Conservation (phyloP, 1,284 basidiomycete species). For the Ustilago trichophora region DNA sequence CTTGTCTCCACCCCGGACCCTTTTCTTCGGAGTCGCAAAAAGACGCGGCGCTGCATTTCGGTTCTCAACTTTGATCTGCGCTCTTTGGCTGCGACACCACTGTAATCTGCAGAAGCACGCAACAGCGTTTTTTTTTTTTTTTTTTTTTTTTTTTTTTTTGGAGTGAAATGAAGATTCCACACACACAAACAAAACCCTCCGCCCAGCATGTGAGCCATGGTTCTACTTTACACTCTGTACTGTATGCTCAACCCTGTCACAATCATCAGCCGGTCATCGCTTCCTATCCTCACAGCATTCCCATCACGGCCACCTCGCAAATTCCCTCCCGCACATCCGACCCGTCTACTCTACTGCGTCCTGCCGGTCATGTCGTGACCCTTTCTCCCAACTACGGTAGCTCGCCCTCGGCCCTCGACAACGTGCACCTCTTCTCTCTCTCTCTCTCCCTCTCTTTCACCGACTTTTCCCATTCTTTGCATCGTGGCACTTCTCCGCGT, state of each 20-base stretch:
- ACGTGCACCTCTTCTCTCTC: neutral
- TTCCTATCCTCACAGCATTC: too few relatives aligned
- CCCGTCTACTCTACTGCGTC: neutral
- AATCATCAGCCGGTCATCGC: too few relatives aligned
- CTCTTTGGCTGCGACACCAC: too few relatives aligned
- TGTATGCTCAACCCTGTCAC: neutral
- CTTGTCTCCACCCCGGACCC: constrained; percentile 24
- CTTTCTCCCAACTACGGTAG: neutral
- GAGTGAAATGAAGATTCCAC: neutral
- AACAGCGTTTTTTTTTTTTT: too few relatives aligned
- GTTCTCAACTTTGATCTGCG: too few relatives aligned
- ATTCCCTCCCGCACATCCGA: too few relatives aligned
- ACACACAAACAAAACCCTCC: neutral
- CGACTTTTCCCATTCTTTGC: too few relatives aligned
- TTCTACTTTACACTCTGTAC: too few relatives aligned
- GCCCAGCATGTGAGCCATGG: neutral
- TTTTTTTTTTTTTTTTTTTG: too few relatives aligned
- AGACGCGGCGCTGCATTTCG: neutral
- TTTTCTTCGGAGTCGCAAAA: constrained; percentile 1
- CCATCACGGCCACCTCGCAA: too few relatives aligned
- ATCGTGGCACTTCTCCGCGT: constrained; percentile 1
- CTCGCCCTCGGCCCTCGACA: constrained; percentile 22
- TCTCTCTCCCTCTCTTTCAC: neutral
- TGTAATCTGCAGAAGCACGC: constrained; percentile 1
- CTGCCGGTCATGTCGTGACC: constrained; percentile 8